These are phyloP conservation scores for Jimgerdemannia lactiflua DNA, from an alignment of 192 early-diverging fungal genomes.

Conservation along the genomic window DNA sequence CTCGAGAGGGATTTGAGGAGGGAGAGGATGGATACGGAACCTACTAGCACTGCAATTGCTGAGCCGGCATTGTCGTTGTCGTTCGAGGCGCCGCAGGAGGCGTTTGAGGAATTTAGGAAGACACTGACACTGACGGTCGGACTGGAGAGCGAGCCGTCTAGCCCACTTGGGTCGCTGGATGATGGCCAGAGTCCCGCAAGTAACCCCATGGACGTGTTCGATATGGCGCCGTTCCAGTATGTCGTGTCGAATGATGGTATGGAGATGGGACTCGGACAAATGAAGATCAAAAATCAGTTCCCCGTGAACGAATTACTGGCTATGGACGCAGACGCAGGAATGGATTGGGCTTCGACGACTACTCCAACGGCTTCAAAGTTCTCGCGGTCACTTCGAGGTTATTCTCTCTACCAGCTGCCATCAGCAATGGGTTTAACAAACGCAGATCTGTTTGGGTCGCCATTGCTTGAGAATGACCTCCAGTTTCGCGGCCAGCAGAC, in stretches of 20 bases:
- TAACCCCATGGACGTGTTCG: not conserved
- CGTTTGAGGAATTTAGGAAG: constrained; percentile 51
- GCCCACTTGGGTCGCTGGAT: not conserved
- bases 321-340: not conserved
- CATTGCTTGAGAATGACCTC: not conserved
- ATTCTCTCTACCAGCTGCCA: not conserved
- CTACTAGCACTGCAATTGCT: constrained; percentile 74
- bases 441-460: not conserved
- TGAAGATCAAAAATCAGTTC: constrained; percentile 6
- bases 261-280: constrained; percentile 9
- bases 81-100: constrained; percentile 52
- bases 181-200: constrained; percentile 3
- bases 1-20: constrained; percentile 95
- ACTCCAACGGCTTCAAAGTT: not conserved
- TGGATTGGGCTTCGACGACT: not conserved
- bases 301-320: too few species aligned
- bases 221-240: not conserved
- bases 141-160: not conserved
- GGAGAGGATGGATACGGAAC: constrained; percentile 80
- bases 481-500: not conserved
- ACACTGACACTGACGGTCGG: constrained; percentile 19
- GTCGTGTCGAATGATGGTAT: not conserved
- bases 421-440: not conserved
- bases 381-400: not conserved
- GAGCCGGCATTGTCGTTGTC: constrained; percentile 67